phyloP scores from a whole-genome alignment of 148 eudicot genomes.

The Fallopia convolvulus region DNA sequence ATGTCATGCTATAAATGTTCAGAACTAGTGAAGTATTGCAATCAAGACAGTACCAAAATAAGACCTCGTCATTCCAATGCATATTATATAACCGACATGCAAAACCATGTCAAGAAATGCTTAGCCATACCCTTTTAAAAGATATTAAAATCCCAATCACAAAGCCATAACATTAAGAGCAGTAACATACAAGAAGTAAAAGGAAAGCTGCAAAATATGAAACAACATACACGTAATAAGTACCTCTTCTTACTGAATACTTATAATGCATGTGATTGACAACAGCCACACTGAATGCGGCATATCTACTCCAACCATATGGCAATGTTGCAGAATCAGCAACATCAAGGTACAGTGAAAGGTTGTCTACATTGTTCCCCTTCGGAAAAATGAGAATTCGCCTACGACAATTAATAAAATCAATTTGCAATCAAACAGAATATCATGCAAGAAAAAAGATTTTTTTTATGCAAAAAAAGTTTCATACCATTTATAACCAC shows the following conservation, averaged over 20 bases:
- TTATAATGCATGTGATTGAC: slow-evolving; percentile 64
- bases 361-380: slow-evolving; percentile 80
- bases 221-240: neutral
- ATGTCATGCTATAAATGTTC: neutral
- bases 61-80: neutral
- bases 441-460: neutral
- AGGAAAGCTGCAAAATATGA: neutral
- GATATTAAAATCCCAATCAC: neutral
- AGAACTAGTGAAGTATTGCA: neutral
- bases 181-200: neutral
- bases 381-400: slow-evolving; percentile 86
- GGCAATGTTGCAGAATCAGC: slow-evolving; percentile 75
- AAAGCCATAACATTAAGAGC: neutral
- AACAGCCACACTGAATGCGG: slow-evolving; percentile 79
- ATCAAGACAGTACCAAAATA: neutral
- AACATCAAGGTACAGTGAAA: slow-evolving; percentile 95
- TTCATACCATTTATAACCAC: slow-evolving; percentile 71
- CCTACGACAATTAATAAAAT: slow-evolving; percentile 39
- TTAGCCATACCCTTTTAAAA: neutral
- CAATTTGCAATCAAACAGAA: slow-evolving; percentile 16
- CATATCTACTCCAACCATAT: slow-evolving; percentile 94
- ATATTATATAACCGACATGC: neutral
- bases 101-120: neutral
- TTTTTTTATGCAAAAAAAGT: neutral
- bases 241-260: slow-evolving; percentile 55